phyloP scores from a whole-genome alignment of 2,329 filamentous ascomycete species.

The Fusarium subtropicale region DNA sequence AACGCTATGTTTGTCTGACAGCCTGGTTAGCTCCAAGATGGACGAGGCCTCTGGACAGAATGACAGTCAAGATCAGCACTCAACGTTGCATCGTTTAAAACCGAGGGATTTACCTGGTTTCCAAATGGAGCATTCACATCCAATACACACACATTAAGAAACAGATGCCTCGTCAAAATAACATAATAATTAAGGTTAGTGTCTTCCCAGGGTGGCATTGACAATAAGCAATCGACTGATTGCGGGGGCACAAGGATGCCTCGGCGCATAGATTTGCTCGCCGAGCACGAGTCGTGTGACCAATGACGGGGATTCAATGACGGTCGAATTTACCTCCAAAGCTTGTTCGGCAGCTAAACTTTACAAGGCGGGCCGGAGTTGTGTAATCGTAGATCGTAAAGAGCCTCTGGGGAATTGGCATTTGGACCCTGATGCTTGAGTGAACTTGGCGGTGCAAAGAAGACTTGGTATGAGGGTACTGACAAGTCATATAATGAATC shows the following conservation, averaged over 20 bases:
- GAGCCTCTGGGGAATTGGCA: neutral
- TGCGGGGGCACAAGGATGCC: constrained; percentile 7
- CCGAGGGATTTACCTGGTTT: neutral
- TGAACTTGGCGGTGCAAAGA: neutral
- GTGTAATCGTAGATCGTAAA: constrained; percentile 21
- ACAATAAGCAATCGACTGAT: constrained; percentile 25
- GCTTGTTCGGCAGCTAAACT: constrained; percentile 29
- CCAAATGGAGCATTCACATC: neutral
- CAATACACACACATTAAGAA: neutral
- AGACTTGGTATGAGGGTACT: fast-evolving
- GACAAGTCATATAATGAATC: neutral
- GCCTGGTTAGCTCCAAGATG: neutral
- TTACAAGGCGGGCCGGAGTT: constrained; percentile 18
- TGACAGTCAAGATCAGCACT: constrained; percentile 11
- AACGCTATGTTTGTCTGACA: too few species aligned
- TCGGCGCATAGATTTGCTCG: constrained; percentile 36
- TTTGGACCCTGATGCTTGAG: constrained; percentile 12
- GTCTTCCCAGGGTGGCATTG: neutral
- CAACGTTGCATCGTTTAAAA: neutral
- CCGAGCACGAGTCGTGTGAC: constrained; percentile 12
- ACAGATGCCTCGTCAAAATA: neutral
- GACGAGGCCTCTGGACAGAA: too few species aligned
- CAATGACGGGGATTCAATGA: neutral
- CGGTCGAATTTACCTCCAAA: neutral
- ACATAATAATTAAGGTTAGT: constrained; percentile 3